phyloP scores from a whole-genome alignment of 148 eudicot genomes.

The Linanthus parryae region DNA sequence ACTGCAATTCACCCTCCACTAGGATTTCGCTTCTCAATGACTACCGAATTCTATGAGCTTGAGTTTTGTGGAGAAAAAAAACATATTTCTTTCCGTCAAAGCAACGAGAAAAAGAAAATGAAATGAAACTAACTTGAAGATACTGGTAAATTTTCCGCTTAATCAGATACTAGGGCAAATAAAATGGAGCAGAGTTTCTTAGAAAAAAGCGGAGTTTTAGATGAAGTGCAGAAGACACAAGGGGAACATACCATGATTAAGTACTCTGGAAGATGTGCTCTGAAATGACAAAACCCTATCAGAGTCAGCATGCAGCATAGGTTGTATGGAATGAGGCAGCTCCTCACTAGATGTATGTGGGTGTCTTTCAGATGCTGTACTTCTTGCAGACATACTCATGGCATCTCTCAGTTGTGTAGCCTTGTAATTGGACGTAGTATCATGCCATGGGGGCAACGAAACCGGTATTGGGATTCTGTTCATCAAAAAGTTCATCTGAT shows the following conservation, averaged over 20 bases:
- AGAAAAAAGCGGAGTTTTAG: too few species aligned
- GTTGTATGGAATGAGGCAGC: slow-evolving; percentile 6
- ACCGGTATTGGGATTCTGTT: not conserved
- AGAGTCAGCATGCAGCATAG: slow-evolving; percentile 3
- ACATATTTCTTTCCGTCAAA: too few species aligned
- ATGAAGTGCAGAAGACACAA: not conserved
- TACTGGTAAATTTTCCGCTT: too few species aligned
- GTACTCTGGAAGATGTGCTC: not conserved
- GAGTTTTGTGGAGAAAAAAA: too few species aligned
- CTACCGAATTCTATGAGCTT: too few species aligned
- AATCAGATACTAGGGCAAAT: too few species aligned
- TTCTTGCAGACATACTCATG: not conserved
- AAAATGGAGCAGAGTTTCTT: not conserved
- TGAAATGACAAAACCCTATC: slow-evolving; percentile 9
- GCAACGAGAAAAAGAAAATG: too few species aligned
- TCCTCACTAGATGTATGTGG: slow-evolving; percentile 5
- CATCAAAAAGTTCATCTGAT: slow-evolving; percentile 23
- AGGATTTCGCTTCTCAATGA: too few species aligned
- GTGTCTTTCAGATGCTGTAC: slow-evolving; percentile 1
- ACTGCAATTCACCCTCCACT: too few species aligned
- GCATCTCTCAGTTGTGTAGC: slow-evolving; percentile 7
- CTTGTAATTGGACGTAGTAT: slow-evolving; percentile 12
- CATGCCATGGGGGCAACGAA: not conserved
- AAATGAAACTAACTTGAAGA: too few species aligned
- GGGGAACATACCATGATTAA: slow-evolving; percentile 11